phyloP scores from a whole-genome alignment of 345 rosid species.

The Dovyalis caffra region DNA sequence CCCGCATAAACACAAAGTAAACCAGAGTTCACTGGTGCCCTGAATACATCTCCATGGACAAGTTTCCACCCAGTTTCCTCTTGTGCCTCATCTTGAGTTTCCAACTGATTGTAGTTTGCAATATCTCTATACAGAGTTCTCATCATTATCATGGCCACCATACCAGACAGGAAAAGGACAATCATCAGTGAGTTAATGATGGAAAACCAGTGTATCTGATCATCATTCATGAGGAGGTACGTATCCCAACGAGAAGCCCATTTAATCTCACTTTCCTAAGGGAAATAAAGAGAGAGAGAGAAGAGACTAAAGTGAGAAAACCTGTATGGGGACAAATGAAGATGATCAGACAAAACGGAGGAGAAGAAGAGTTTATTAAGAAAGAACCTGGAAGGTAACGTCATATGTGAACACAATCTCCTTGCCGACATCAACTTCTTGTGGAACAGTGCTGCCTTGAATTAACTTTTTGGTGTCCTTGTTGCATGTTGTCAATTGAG shows the following conservation, averaged over 20 bases:
- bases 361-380: not conserved
- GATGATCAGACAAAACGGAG: not conserved
- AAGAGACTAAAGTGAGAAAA: slow-evolving; percentile 5
- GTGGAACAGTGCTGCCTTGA: slow-evolving; percentile 85
- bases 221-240: slow-evolving; percentile 95
- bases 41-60: slow-evolving; percentile 92
- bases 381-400: slow-evolving; percentile 79
- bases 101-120: slow-evolving; percentile 90
- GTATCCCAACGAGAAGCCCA: slow-evolving; percentile 99
- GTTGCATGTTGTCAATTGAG: slow-evolving; percentile 87
- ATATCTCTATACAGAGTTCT: slow-evolving; percentile 94
- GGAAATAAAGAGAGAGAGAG: not conserved
- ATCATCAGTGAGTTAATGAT: slow-evolving; percentile 96
- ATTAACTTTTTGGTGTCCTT: slow-evolving; percentile 81
- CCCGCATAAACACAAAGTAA: slow-evolving; percentile 90
- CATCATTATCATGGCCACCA: slow-evolving; percentile 99
- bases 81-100: slow-evolving; percentile 97
- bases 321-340: not conserved
- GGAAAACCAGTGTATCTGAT: slow-evolving; percentile 98
- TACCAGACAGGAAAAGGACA: slow-evolving; percentile 94
- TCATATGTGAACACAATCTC: slow-evolving; percentile 89
- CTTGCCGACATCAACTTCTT: slow-evolving; percentile 73
- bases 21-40: slow-evolving; percentile 80
- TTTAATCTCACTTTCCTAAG: slow-evolving; percentile 87
- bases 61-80: slow-evolving; percentile 99